Base-by-base conservation (phyloP, 176 grass and related monocot species). In the Chloris gayana region DNA sequence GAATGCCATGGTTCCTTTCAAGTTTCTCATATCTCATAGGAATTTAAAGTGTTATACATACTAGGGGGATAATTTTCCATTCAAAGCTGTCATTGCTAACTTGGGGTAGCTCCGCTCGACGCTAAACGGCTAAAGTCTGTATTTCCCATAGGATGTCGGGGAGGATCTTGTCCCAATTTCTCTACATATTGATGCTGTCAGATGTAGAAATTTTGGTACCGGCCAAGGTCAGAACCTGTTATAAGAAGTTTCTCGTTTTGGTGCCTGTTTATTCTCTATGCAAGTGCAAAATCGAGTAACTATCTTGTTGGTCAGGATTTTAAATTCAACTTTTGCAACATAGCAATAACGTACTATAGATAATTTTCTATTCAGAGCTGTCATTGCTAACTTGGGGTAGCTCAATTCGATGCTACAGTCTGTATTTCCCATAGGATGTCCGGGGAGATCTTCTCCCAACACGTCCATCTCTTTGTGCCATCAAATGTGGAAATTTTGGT, bases 151-250 rank as follows among this genome's bases (percentile, higher is more conserved):
- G 24, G 32, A 51, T 21, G 14, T 3, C 30, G 9, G 18, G 1
- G 38, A 51, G 19, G 15, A 19, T 51, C 59, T 54, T 65, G 14
- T 64, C 65, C 33, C 27, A 45, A 1, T 73, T 86, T 1, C 4
- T 37, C n/a, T 2, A 41, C 9, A 51, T 60, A 11, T 50, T 78
- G 42, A 14, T 31, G 34, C 51, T 37, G 15, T 54, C 22, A 47
- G 72, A 78, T 72, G 57, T 12, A 47, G 46, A 78, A 64, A 72
- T 61, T 78, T 37, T 18, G 41, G 37, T 77, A 27, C n/a, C n/a
- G 41, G 22, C 37, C 9, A 32, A 26, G 7, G 12, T 53, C 25
- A 50, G 19, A 62, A 53, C 46, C 17, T 14, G 53, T 32, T 34
- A 45, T 60, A 2, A 33, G 2, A 14, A 32, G 2, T 72, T 42